Conservation (phyloP, 805 yeast genomes). For the Kockiozyma suomiensis region DNA sequence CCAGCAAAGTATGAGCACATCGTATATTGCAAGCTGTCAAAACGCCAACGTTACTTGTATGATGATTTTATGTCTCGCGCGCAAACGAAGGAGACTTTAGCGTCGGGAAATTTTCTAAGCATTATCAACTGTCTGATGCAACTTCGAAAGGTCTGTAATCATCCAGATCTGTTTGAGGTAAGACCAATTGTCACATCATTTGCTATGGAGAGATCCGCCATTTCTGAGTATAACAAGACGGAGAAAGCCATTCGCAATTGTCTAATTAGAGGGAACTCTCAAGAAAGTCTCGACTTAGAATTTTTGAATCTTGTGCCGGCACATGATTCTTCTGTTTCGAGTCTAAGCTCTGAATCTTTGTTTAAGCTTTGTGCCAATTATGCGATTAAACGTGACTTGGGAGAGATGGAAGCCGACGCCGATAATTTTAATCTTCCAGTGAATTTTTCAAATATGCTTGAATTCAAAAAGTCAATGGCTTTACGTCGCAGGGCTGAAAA, state of each 20-base stretch:
- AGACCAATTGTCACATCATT: constrained; percentile 92
- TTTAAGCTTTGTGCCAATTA: constrained; percentile 18
- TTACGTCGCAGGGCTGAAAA: constrained; percentile 55
- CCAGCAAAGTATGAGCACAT: constrained; percentile 97
- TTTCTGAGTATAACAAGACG: constrained; percentile 50
- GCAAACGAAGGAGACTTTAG: constrained; percentile 88
- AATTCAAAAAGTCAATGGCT: constrained; percentile 62
- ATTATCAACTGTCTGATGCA: constrained; percentile 98
- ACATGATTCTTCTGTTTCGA: constrained; percentile 51
- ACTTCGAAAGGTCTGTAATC: constrained; percentile 92
- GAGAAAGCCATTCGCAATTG: constrained; percentile 48
- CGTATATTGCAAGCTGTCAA: constrained; percentile 86
- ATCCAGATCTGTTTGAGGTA: constrained; percentile 94
- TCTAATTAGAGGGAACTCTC: constrained; percentile 39
- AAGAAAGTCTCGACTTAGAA: constrained; percentile 50
- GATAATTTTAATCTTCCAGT: constrained; percentile 16
- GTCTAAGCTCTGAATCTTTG: constrained; percentile 14
- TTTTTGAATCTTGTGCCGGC: constrained; percentile 65
- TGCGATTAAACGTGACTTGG: constrained; percentile 47
- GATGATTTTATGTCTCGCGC: constrained; percentile 98
- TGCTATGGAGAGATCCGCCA: constrained; percentile 68
- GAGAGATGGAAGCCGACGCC: not conserved
- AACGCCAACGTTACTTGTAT: constrained; percentile 86
- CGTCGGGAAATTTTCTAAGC: constrained; percentile 91
- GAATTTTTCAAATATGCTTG: constrained; percentile 43